Evolutionary conservation across 176 grass and related monocot genomes (phyloP).

Genomic region (Triticum turgidum): DNA sequence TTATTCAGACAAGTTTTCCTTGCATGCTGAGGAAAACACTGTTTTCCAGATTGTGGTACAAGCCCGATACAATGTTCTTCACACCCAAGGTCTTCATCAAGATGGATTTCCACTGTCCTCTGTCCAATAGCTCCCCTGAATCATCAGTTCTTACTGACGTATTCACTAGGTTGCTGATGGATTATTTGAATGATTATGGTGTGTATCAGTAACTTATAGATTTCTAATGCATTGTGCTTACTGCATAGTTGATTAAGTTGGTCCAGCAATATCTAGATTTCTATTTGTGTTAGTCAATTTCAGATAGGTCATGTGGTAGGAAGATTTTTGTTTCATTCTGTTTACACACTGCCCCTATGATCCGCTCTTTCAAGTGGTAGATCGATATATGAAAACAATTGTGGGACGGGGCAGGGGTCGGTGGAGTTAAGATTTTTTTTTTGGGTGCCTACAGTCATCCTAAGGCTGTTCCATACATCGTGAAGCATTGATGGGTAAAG

Average conservation of each 20-base stretch:
- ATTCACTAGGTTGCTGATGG: slow-evolving; percentile 87
- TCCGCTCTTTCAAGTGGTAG: not conserved
- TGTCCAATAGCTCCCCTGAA: slow-evolving; percentile 71
- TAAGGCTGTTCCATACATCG: not conserved
- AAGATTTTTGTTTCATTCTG: not conserved
- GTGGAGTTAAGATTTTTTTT: not conserved
- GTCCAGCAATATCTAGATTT: slow-evolving; percentile 14
- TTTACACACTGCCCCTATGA: not conserved
- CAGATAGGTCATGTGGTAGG: not conserved
- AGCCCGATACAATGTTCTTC: slow-evolving; percentile 81
- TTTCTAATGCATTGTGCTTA: not conserved
- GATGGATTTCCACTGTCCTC: slow-evolving; percentile 90
- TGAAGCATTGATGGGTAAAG: slow-evolving; percentile 11
- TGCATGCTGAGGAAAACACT: slow-evolving; percentile 70
- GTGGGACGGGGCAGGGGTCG: not conserved
- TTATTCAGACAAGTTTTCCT: slow-evolving; percentile 67
- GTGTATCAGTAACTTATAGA: slow-evolving; percentile 11
- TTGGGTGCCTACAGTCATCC: not conserved
- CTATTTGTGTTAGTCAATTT: slow-evolving; percentile 2
- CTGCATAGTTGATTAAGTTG: not conserved
- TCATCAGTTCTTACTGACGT: slow-evolving; percentile 74
- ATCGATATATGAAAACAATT: not conserved
- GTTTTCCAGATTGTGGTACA: slow-evolving; percentile 94
- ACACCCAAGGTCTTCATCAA: slow-evolving; percentile 77
- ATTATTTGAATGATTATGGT: slow-evolving; percentile 99